A percentile compares a stretch with the other conserved stretches of the same genome.
phyloP scores from a whole-genome alignment of 2,329 filamentous ascomycete species.

The Hawksworthiomyces lignivorus region DNA sequence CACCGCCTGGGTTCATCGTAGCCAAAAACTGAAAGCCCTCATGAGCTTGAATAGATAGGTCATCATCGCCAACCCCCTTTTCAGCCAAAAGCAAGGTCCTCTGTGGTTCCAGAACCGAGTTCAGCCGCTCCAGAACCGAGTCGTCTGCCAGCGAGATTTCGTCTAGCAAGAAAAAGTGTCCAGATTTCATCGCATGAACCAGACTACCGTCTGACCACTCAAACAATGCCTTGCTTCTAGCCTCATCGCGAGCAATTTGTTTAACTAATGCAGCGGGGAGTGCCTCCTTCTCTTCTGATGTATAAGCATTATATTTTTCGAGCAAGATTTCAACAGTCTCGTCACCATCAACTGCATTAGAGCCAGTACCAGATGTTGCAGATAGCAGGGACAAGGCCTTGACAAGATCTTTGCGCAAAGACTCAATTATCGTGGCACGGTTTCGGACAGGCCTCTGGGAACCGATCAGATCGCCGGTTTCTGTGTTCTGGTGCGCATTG shows the following conservation, averaged over 20 bases:
- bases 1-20: conserved; percentile 98
- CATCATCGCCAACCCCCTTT: conserved; percentile 63
- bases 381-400: conserved; percentile 29
- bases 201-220: conserved; percentile 95
- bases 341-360: conserved; percentile 17
- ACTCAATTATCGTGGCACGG: conserved; percentile 61
- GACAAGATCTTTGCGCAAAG: conserved; percentile 55
- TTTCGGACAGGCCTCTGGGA: conserved; percentile 90
- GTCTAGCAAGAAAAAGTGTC: conserved; percentile 86
- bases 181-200: conserved; percentile 85
- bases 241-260: conserved; percentile 40
- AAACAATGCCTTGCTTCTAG: conserved; percentile 76
- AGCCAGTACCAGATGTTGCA: too few species aligned
- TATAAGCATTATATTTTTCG: conserved; percentile 48
- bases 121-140: conserved; percentile 89
- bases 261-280: conserved; percentile 42
- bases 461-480: conserved; percentile 94
- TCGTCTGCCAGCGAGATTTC: conserved; percentile 98
- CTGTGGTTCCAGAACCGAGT: conserved; percentile 88
- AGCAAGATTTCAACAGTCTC: conserved; percentile 49
- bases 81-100: conserved; percentile 84
- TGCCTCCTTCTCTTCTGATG: conserved; percentile 31
- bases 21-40: conserved; percentile 91
- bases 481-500: conserved; percentile 96
- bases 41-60: conserved; percentile 68